Conservation (phyloP, 176 grass and related monocot genomes). For the Tillandsia fasciculata region DNA sequence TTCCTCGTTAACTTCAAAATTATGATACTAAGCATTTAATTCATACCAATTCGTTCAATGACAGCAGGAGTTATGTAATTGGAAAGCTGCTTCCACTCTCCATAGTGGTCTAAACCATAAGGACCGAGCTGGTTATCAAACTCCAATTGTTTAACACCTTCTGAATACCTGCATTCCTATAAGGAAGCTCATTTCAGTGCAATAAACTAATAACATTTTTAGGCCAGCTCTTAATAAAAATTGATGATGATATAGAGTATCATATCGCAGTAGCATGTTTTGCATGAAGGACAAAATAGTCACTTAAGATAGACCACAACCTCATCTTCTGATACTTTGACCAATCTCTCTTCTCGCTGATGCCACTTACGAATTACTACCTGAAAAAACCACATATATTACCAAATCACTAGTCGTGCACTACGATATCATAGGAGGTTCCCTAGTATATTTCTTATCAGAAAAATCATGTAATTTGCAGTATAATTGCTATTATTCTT, state of each 20-base stretch:
- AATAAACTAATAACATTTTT: not conserved
- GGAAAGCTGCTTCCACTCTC: conserved; percentile 76
- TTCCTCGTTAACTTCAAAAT: not conserved
- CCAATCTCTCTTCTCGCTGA: conserved; percentile 50
- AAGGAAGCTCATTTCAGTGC: conserved; percentile 38
- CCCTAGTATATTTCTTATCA: too few relatives aligned
- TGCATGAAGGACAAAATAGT: not conserved
- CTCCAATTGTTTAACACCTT: conserved; percentile 63
- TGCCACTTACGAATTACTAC: conserved; percentile 75
- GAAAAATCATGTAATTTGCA: too few relatives aligned
- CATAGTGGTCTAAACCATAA: conserved; percentile 57
- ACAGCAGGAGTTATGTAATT: conserved; percentile 47
- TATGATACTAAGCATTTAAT: not conserved
- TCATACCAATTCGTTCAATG: conserved; percentile 69
- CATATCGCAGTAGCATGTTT: not conserved
- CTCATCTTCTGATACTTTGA: conserved; percentile 75
- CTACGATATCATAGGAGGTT: not conserved
- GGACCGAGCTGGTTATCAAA: conserved; percentile 75
- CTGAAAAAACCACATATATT: conserved; percentile 21
- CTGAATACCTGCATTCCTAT: conserved; percentile 78
- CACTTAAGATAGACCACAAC: conserved; percentile 20
- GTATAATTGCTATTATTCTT: too few relatives aligned
- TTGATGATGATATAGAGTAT: not conserved
- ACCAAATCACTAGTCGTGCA: not conserved
- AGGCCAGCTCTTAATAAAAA: not conserved